Base-by-base conservation (phyloP, 2,329 filamentous ascomycete genomes). In the Thelonectria discophora region DNA sequence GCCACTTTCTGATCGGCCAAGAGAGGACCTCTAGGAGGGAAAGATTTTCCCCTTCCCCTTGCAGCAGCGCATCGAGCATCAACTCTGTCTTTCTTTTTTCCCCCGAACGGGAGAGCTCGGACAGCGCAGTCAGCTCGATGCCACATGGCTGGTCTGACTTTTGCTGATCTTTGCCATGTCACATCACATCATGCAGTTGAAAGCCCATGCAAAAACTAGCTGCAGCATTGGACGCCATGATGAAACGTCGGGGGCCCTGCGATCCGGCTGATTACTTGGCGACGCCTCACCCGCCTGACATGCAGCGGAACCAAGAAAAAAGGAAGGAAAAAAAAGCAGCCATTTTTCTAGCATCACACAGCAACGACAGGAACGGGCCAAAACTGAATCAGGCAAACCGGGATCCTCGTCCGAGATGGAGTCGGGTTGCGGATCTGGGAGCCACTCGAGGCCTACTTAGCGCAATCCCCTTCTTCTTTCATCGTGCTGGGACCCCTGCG, bases 221-320 rank as follows among this genome's bases (percentile, higher is more conserved):
- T 50, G 43, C 17, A 42, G 32, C n/a, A 40, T 21, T 46, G 21
- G 32, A 34, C 13, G 32, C 32, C 32, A 34, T 39, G 15, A n/a
- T 60, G 57, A 60, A 60, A 55, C 51, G 12, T 5, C 45, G 24
- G 51, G 50, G n/a, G n/a, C n/a, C 45, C 32, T n/a, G n/a, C 50
- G n/a, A 32, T 46, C 57, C 27, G 20, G 34, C 3, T 55, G 27
- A 27, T 13, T 32, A 18, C 40, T 37, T 30, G 51, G 42, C 39
- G n/a, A 45, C 20, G 21, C 32, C 32, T 11, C 32, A 34, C 32
- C 32, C 32, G 17, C 39, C 17, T 24, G 17, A 21, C 17, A 11
- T 21, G 42, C 17, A 45, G 18, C n/a, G 17, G 11, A 7, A 45
- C 20, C 8, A 30, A 5, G 21, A 13, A 27, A 45, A 24, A 18